These are phyloP conservation scores for Beta corolliflora DNA, from an alignment of 179 eudicot genomes.

Conservation along the genomic window DNA sequence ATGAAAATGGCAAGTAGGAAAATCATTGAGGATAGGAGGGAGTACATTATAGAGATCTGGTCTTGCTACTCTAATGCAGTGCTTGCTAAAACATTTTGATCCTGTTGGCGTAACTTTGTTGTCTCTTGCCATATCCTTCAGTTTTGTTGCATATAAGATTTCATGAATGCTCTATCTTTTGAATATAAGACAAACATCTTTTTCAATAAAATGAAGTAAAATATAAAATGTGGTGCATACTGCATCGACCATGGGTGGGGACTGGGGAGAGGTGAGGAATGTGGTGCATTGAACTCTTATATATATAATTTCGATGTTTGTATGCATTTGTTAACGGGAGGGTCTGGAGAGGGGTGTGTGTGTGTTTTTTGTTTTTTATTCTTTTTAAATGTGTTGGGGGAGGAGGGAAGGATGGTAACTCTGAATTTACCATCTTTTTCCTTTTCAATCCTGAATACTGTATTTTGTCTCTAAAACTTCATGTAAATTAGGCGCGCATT, in stretches of 20 bases:
- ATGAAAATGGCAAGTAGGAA: too few relatives aligned
- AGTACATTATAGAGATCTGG: too few relatives aligned
- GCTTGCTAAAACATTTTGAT: not conserved
- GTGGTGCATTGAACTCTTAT: not conserved
- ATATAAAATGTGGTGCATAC: not conserved
- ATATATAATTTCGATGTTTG: not conserved
- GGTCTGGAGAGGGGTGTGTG: too few relatives aligned
- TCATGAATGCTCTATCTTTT: too few relatives aligned
- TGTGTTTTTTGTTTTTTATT: not conserved
- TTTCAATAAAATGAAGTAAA: not conserved
- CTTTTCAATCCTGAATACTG: not conserved
- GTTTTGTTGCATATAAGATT: not conserved
- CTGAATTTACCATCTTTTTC: not conserved
- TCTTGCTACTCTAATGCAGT: not conserved
- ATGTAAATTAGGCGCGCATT: not conserved
- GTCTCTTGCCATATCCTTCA: not conserved
- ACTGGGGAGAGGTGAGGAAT: not conserved
- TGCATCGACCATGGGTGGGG: not conserved
- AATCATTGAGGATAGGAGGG: too few relatives aligned
- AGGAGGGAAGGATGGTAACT: not conserved
- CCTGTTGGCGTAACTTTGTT: not conserved
- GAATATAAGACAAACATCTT: not conserved
- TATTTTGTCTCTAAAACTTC: conserved; percentile 1
- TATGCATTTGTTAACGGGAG: not conserved
- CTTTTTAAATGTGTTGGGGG: too few relatives aligned